Evolutionary conservation across 2,329 filamentous ascomycete species (phyloP).

Genomic region (Zymoseptoria tritici): DNA sequence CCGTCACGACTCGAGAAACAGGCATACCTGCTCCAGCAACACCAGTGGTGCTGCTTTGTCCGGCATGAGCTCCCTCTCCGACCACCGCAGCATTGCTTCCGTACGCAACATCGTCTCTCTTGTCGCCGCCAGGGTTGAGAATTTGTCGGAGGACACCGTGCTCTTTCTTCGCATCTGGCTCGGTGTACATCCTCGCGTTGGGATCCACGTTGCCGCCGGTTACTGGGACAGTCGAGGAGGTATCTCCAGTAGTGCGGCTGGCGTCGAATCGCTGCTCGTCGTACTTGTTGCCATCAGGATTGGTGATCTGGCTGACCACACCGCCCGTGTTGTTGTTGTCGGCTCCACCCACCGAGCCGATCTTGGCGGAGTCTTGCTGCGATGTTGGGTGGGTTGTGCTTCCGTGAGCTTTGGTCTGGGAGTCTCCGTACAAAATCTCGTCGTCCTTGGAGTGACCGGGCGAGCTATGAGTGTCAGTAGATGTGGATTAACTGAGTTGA

Average conservation of each 20-base stretch:
- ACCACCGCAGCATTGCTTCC: conserved; percentile 14
- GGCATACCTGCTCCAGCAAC: conserved; percentile 4
- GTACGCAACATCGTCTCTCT: conserved; percentile 17
- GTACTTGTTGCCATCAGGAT: conserved; percentile 19
- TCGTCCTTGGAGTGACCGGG: conserved; percentile 30
- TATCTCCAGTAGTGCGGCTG: conserved; percentile 4
- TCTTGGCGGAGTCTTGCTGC: conserved; percentile 4
- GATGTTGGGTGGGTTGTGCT: conserved; percentile 4
- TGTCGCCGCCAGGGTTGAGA: conserved; percentile 20
- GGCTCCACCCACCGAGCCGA: conserved; percentile 5
- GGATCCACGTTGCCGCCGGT: conserved; percentile 1
- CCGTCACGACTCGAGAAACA: background rate
- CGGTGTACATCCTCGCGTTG: conserved; percentile 8
- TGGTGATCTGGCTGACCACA: conserved; percentile 7
- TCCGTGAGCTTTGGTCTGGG: conserved; percentile 3
- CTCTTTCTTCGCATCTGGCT: conserved; percentile 8
- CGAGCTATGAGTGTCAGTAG: conserved; percentile 15
- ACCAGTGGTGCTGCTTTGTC: background rate
- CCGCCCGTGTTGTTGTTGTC: conserved; percentile 2
- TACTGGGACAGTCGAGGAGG: background rate
- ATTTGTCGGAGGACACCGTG: conserved; percentile 16
- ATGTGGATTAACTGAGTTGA: background rate
- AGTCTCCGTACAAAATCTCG: conserved; percentile 30
- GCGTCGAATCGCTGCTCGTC: conserved; percentile 15
- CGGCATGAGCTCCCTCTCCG: background rate